Evolutionary conservation across 768 basidiomycete species (phyloP).

Genomic region (Psilocybe subaeruginosa): DNA sequence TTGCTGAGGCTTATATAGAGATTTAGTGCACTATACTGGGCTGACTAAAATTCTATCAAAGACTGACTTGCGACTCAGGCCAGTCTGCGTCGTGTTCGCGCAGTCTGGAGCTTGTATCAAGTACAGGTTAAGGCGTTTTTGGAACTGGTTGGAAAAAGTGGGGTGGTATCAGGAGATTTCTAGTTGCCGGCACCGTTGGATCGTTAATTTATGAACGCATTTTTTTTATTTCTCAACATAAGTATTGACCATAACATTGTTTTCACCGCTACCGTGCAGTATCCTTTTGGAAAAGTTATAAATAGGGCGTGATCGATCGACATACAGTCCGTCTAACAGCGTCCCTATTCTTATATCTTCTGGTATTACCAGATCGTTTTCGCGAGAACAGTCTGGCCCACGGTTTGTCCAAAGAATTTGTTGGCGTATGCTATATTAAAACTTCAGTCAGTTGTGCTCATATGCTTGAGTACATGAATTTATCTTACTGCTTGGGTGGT

Average conservation of each 20-base stretch:
- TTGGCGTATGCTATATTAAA: conserved; percentile 39
- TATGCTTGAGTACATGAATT: background rate
- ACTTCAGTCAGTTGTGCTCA: background rate
- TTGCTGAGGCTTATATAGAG: conserved; percentile 12
- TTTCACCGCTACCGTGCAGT: background rate
- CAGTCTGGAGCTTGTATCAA: background rate
- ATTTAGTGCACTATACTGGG: background rate
- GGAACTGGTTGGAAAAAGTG: too few species aligned
- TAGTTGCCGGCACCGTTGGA: too few species aligned
- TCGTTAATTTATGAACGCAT: too few species aligned
- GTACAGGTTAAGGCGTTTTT: too few species aligned
- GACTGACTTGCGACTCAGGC: background rate
- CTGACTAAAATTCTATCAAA: conserved; percentile 3
- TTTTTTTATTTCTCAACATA: too few species aligned
- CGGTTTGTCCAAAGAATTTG: conserved; percentile 31
- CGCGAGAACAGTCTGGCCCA: conserved; percentile 21
- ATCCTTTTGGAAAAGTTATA: background rate
- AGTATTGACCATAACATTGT: background rate
- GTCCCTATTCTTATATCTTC: background rate
- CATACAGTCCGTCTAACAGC: background rate
- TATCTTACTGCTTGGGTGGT: conserved; percentile 54
- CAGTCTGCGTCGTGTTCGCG: background rate
- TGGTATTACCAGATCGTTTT: conserved; percentile 22
- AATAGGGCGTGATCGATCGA: background rate
- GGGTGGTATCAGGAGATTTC: too few species aligned